Base-by-base conservation (phyloP, 2,329 filamentous ascomycete species). In the Elsinoe fawcettii region DNA sequence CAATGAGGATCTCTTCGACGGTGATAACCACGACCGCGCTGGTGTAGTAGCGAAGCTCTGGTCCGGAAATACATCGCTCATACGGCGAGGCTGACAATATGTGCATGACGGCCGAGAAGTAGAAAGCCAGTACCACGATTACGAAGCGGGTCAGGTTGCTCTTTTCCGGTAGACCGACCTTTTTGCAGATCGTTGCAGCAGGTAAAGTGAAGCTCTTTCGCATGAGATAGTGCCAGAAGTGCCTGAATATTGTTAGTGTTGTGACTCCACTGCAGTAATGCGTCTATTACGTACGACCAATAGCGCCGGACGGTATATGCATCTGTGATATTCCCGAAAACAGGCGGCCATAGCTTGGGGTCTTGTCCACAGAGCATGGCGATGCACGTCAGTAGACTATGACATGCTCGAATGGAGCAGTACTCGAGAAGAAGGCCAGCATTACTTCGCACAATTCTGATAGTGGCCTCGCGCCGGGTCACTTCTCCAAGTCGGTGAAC, bases 191-290 rank as follows among this genome's bases (percentile, higher is more conserved):
- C 2, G 27, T 22, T 3, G 32, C 32, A 46, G 54, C 39, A 27
- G 44, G 54, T 12, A 39, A 9, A 18, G 54, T 56, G 18, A 56
- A 47, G 3, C 41, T 23, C 39, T 49, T 46, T 25, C 54, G 54
- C 11, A 47, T 49, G 5, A 46, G 30, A n/a, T 41, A 30, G 27
- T 56, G 54, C 54, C 54, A 56, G 54, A 56, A 56, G 18, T 22
- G n/a, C 7, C 54, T 56, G 18, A 6, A 23, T n/a, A n/a, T 22
- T n/a, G 20, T 56, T 22, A 56, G 53, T 34, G 9, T 12, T 16
- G 3, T 51, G 22, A 22, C 41, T 37, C 11, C 3, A 12, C 14
- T 12, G 14, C 7, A 8, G 8, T 9, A 44, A 9, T 11, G 5
- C 3, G 16, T 4, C 18, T 16, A 44, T 8, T 6, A 56, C 54